Evolutionary conservation across 192 early-diverging fungal genomes (phyloP).

Genomic region (Podila epigama): DNA sequence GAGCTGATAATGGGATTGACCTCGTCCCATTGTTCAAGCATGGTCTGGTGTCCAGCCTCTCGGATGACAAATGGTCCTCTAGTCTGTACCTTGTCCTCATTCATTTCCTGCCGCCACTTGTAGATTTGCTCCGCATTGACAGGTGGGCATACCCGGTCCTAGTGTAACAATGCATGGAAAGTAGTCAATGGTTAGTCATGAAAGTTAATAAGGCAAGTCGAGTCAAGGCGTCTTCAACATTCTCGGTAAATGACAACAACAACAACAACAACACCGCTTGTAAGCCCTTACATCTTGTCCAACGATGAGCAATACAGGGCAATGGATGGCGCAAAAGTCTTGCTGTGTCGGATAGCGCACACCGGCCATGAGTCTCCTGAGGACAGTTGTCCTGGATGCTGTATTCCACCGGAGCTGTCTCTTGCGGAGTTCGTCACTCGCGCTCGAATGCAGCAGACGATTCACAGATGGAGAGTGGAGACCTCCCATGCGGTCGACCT

Average conservation of each 20-base stretch:
- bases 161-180: neutral
- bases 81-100: slow-evolving; percentile 11
- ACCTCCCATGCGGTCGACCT: slow-evolving; percentile 58
- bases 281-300: slow-evolving; percentile 52
- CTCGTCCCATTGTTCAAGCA: slow-evolving; percentile 57
- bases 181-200: neutral
- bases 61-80: slow-evolving; percentile 54
- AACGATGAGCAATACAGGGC: slow-evolving; percentile 53
- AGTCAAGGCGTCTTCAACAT: too few relatives aligned
- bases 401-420: slow-evolving; percentile 62
- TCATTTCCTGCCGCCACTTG: slow-evolving; percentile 27
- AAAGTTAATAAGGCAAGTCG: neutral
- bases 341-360: slow-evolving; percentile 34
- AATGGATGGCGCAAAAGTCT: slow-evolving; percentile 47
- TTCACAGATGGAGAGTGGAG: slow-evolving; percentile 53
- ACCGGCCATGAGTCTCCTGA: slow-evolving; percentile 52
- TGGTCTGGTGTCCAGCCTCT: slow-evolving; percentile 55
- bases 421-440: slow-evolving; percentile 37
- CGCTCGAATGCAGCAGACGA: slow-evolving; percentile 49
- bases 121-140: slow-evolving; percentile 52
- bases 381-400: slow-evolving; percentile 53
- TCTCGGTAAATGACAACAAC: neutral
- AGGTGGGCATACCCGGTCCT: slow-evolving; percentile 53
- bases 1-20: slow-evolving; percentile 61
- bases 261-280: neutral